A percentile compares a stretch with the other conserved stretches of the same genome.
Evolutionary conservation across 345 rosid species (phyloP).

Genomic region (Cardamine chenopodiifolia): DNA sequence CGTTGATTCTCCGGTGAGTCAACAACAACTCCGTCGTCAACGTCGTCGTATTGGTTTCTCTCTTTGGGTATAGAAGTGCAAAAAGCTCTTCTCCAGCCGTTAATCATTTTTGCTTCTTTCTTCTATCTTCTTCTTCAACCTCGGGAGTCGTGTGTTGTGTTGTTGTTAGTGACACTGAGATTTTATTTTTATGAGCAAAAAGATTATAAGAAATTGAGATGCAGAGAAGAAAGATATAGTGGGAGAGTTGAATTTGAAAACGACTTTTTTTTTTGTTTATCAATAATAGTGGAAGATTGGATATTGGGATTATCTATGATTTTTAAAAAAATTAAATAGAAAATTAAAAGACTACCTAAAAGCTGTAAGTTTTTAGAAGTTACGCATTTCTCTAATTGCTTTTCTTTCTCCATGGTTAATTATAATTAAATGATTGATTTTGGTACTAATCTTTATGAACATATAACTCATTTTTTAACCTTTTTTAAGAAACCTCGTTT

Average conservation of each 20-base stretch:
- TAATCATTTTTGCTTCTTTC: conserved; percentile 53
- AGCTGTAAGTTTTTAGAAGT: background rate
- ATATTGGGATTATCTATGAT: conserved; percentile 28
- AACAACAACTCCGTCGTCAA: conserved; percentile 9
- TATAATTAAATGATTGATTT: conserved; percentile 25
- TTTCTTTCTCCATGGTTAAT: background rate
- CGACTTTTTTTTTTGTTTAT: background rate
- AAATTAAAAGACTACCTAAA: background rate
- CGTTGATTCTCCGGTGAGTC: conserved; percentile 39
- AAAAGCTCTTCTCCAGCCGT: conserved; percentile 88
- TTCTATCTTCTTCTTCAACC: conserved; percentile 22
- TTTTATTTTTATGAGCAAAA: conserved; percentile 6
- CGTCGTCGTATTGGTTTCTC: conserved; percentile 16
- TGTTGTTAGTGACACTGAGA: conserved; percentile 14
- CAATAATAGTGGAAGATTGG: conserved; percentile 31
- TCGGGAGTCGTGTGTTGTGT: conserved; percentile 33
- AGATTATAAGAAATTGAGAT: conserved; percentile 14
- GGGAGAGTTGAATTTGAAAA: conserved; percentile 35
- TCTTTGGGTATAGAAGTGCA: conserved; percentile 81
- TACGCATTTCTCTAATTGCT: conserved; percentile 11
- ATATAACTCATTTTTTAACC: too few relatives aligned
- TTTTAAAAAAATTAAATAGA: background rate
- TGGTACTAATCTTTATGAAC: background rate
- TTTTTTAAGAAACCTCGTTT: too few relatives aligned
- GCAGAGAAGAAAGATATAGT: conserved; percentile 23